A percentile compares a stretch with the other conserved stretches of the same genome.
phyloP scores from a whole-genome alignment of 139 green algal species.

The Nannochloris sp. region DNA sequence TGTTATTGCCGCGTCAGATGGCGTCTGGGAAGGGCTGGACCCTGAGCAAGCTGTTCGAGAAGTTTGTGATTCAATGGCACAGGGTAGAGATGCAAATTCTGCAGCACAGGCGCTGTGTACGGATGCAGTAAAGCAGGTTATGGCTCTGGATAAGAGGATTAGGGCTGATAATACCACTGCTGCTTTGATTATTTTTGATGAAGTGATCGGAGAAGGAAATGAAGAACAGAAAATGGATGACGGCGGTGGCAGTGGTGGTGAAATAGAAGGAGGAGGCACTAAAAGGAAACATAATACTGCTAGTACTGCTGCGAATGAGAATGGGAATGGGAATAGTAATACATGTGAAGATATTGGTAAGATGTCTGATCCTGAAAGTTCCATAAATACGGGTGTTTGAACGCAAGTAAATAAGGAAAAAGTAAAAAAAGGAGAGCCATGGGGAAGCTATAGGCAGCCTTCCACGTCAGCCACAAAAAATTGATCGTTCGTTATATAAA shows the following conservation, averaged over 20 bases:
- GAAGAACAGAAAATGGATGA: neutral
- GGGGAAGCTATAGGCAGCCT: no score
- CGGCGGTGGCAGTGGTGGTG: neutral
- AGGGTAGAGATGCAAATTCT: slow-evolving; percentile 25
- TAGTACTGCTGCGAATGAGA: no score
- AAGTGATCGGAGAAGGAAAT: slow-evolving; percentile 1
- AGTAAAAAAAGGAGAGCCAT: no score
- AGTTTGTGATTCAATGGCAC: slow-evolving; percentile 37
- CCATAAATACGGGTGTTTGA: no score
- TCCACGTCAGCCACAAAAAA: no score
- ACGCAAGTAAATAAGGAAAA: no score
- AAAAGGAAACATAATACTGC: neutral
- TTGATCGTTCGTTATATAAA: no score
- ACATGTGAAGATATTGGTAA: no score
- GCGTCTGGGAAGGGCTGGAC: slow-evolving; percentile 56
- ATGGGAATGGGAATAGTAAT: no score
- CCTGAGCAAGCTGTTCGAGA: slow-evolving; percentile 23
- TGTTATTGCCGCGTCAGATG: slow-evolving; percentile 54
- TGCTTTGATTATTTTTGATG: slow-evolving; percentile 29
- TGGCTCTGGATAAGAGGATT: neutral
- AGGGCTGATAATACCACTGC: slow-evolving; percentile 43
- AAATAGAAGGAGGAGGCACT: neutral
- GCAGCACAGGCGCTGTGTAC: slow-evolving; percentile 32
- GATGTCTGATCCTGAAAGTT: no score
- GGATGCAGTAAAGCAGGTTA: slow-evolving; percentile 27